Evolutionary conservation across 352 stramenopile species (phyloP).

Genomic region (Phytophthora meadii): DNA sequence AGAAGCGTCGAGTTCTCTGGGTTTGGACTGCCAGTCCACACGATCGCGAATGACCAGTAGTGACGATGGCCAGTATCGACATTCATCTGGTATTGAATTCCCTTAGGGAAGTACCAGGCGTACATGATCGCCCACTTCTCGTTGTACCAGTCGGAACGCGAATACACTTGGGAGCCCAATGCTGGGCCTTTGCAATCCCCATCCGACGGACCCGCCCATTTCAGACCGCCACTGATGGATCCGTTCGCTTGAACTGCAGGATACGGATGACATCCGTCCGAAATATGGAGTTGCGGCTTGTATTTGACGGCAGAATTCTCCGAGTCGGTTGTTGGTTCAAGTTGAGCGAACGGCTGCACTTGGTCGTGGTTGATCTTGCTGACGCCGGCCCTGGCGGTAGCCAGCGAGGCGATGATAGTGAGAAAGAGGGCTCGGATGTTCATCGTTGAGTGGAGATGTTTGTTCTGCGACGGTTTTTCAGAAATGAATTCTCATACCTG

Average conservation of each 20-base stretch:
- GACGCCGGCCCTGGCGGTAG: background rate
- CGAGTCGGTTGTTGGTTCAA: conserved; percentile 7
- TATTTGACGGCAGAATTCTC: conserved; percentile 20
- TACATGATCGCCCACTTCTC: conserved; percentile 35
- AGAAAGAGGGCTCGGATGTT: background rate
- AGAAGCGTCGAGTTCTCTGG: conserved; percentile 19
- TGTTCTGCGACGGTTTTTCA: background rate
- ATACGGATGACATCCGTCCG: conserved; percentile 16
- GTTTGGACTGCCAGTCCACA: conserved; percentile 9
- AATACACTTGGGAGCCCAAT: conserved; percentile 35
- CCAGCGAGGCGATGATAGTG: background rate
- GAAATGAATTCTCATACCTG: background rate
- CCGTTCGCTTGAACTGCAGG: conserved; percentile 19
- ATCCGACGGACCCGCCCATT: conserved; percentile 15
- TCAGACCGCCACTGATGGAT: conserved; percentile 8
- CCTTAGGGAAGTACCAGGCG: conserved; percentile 28
- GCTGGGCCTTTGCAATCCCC: conserved; percentile 24
- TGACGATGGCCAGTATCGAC: conserved; percentile 7
- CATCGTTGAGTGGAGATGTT: background rate
- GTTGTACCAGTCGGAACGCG: conserved; percentile 23
- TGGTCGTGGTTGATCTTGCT: conserved; percentile 10
- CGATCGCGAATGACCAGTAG: conserved; percentile 15
- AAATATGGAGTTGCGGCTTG: conserved; percentile 11
- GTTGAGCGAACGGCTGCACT: conserved; percentile 13
- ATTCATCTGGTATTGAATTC: background rate